Evolutionary conservation across 441 rosid genomes (phyloP), one percentile per base, ranked within the genome.

Genomic region (Brassica hybrid): DNA sequence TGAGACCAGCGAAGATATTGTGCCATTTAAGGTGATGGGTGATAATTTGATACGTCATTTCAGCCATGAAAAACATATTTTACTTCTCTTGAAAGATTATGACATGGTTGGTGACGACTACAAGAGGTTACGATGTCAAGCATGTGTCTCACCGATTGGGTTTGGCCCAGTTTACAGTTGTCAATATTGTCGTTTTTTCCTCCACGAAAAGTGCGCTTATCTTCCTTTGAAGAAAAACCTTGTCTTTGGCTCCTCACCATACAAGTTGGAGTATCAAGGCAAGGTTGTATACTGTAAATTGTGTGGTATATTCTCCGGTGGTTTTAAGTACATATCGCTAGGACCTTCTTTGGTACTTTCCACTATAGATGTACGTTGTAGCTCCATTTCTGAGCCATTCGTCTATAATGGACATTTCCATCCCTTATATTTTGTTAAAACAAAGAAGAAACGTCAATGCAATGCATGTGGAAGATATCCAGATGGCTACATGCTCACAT

Each of bases 201-300:
- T 81, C 27, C 84, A 81, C 56, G 71, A 81, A 65, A 69, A 19
- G 3, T 81, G 81, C 13, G 76, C 69, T 16, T 64, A 73, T 65
- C 70, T 77, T 36, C 76, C 76, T 7, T 13, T 0, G 48, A 69
- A 30, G 64, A 77, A 18, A n/a, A 58, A 3, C 2, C 7, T 66
- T 18, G 27, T 21, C 2, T 75, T 68, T 45, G 3, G 0, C 1
- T 2, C 2, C 6, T 0, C 0, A 5, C 67, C 36, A 5, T 7
- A 17, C 59, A 7, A 7, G 23, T 17, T 54, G 59, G 12, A 17
- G 11, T 7, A 54, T 52, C 19, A 50, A 50, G 59, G 12, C 59
- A 17, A 7, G 10, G 21, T 4, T 17, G 12, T 16, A 17, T 17
- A 8, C 58, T 76, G 75, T 32, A 0, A 12, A 0, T 0, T 41